Percentiles rank a stretch among this genome's conserved stretches.
phyloP scores from a whole-genome alignment of 768 basidiomycete species.

The Cyathus striatus region DNA sequence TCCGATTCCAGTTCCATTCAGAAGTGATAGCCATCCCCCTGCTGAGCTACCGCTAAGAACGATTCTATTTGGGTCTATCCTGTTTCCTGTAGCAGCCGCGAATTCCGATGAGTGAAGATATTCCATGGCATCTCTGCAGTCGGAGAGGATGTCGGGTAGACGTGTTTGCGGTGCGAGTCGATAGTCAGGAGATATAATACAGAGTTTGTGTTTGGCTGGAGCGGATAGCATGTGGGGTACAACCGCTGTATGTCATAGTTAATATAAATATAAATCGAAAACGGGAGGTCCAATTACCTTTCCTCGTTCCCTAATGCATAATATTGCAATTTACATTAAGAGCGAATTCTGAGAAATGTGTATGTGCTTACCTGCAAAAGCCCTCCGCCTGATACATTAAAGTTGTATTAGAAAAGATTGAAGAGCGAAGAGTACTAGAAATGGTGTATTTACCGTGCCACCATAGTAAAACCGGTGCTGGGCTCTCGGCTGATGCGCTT shows the following conservation, averaged over 20 bases:
- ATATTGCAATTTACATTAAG: background rate
- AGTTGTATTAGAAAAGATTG: background rate
- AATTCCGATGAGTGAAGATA: constrained; percentile 23
- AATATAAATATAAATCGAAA: background rate
- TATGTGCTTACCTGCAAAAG: constrained; percentile 18
- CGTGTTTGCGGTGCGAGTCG: constrained; percentile 31
- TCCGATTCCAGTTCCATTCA: constrained; percentile 29
- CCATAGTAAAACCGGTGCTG: constrained; percentile 26
- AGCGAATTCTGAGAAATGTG: background rate
- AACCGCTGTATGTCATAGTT: constrained; percentile 9
- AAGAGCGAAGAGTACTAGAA: background rate
- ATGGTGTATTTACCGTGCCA: constrained; percentile 24
- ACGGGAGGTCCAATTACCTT: background rate
- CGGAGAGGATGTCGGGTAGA: constrained; percentile 26
- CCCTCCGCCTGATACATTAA: constrained; percentile 23
- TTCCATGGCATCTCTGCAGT: constrained; percentile 27
- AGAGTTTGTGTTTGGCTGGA: constrained; percentile 23
- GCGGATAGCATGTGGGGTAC: constrained; percentile 29
- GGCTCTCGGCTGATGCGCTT: constrained; percentile 18
- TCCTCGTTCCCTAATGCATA: background rate
- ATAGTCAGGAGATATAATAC: constrained; percentile 28
- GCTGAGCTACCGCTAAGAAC: constrained; percentile 33
- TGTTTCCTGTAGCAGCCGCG: constrained; percentile 15
- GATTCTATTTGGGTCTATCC: constrained; percentile 22
- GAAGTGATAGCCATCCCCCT: constrained; percentile 31